Percentiles rank a stretch among this genome's conserved stretches.
These are phyloP conservation scores for Saccharomyces paradoxus DNA, from an alignment of 805 yeast species.

Conservation along the genomic window DNA sequence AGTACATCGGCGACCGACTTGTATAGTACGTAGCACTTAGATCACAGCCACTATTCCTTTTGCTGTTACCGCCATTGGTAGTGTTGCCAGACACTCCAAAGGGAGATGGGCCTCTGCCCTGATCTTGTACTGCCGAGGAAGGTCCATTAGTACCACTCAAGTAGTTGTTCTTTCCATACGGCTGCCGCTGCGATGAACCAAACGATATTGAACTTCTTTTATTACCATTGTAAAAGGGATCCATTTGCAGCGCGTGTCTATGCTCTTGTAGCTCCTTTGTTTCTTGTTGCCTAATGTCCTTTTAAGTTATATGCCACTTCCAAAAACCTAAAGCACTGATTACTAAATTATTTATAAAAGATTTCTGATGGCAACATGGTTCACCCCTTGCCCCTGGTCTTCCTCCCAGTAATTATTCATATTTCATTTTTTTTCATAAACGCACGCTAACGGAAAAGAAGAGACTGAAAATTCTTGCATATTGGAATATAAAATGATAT, in stretches of 20 bases:
- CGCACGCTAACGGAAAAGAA: background rate
- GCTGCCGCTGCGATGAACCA: constrained; percentile 20
- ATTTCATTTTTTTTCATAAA: background rate
- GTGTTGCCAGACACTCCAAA: background rate
- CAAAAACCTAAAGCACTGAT: background rate
- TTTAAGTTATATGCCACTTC: background rate
- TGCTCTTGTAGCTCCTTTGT: background rate
- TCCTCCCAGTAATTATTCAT: background rate
- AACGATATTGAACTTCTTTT: constrained; percentile 23
- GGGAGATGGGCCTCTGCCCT: constrained; percentile 1
- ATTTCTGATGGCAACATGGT: background rate
- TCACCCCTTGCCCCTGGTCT: background rate
- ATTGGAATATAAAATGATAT: background rate
- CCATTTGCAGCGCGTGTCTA: constrained; percentile 11
- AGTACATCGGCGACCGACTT: constrained; percentile 24
- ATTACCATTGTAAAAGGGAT: constrained; percentile 21
- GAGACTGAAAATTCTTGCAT: background rate
- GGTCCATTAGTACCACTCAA: constrained; percentile 7
- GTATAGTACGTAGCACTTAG: constrained; percentile 4
- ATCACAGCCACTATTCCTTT: background rate
- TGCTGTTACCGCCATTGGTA: background rate
- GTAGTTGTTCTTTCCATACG: constrained; percentile 8
- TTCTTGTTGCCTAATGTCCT: background rate
- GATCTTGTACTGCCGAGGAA: constrained; percentile 1
- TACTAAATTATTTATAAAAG: background rate